phyloP scores from a whole-genome alignment of 2,329 filamentous ascomycete genomes.

The Beauveria australis region DNA sequence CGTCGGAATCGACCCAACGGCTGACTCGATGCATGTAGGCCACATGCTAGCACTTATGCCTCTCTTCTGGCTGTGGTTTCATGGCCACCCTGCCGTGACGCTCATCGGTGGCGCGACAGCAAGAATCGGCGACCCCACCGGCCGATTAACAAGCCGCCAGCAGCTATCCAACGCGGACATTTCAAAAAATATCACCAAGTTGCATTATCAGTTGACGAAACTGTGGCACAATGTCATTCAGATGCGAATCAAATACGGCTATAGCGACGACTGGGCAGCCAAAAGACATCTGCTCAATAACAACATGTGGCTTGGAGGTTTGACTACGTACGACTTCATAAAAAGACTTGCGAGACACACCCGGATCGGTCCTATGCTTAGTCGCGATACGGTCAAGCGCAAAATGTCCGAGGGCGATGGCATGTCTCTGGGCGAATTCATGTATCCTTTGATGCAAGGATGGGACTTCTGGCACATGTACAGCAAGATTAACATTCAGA shows the following conservation, averaged over 20 bases:
- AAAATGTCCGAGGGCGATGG: slow-evolving; percentile 80
- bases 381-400: slow-evolving; percentile 78
- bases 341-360: slow-evolving; percentile 64
- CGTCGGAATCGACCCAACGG: slow-evolving; percentile 76
- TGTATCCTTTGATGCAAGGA: slow-evolving; percentile 85
- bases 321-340: slow-evolving; percentile 67
- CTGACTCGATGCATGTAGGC: slow-evolving; percentile 69
- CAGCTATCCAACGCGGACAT: slow-evolving; percentile 42
- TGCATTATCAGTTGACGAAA: slow-evolving; percentile 61
- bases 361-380: slow-evolving; percentile 78
- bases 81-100: slow-evolving; percentile 61
- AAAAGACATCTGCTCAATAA: slow-evolving; percentile 70
- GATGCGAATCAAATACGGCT: slow-evolving; percentile 58
- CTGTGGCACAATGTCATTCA: slow-evolving; percentile 67
- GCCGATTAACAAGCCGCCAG: slow-evolving; percentile 54
- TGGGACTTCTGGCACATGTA: slow-evolving; percentile 97
- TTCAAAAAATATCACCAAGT: slow-evolving; percentile 56
- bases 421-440: slow-evolving; percentile 90
- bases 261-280: slow-evolving; percentile 55
- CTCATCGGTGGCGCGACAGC: slow-evolving; percentile 69
- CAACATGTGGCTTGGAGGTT: slow-evolving; percentile 68
- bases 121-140: slow-evolving; percentile 72
- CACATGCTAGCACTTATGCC: slow-evolving; percentile 77
- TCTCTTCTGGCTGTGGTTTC: slow-evolving; percentile 73
- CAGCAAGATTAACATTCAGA: slow-evolving; percentile 54